Base-by-base conservation (phyloP, 352 stramenopile genomes). In the Aphanomyces astaci region DNA sequence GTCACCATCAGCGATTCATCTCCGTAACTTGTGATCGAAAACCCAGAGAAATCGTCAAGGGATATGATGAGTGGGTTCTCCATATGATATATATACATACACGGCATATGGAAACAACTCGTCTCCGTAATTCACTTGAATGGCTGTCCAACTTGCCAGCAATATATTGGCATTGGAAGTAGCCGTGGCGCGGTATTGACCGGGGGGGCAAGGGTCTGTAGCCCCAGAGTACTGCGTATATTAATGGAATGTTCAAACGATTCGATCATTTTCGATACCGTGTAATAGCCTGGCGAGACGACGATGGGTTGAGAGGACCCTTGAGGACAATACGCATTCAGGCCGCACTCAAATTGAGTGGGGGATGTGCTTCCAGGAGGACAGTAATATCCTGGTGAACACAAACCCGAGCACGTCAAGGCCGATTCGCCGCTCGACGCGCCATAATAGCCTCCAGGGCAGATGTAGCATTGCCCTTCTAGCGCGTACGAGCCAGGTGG, bases 371-470 rank as follows among this genome's bases (percentile, higher is more conserved):
- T 91, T 3, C 77, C 77, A 4, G 70, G 43, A 13, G 81, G 80
- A 33, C 83, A 91, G 68, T 78, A 95, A 70, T 86, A 95, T 4
- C 89, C 89, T 5, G 71, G 19, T 17, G 72, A 45, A 71, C 89
- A 96, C 2, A 32, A 32, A 0, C 84, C 89, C 0, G 77, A 76
- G 56, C 89, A 96, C 0, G 64, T 65, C 1, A 79, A 59, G 52
- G 78, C 64, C 7, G 67, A 76, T 66, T 90, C 73, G 15, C 78
- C 80, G 9, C 70, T 33, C 9, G 63, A 40, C 0, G 60, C 73
- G 7, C 89, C 86, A 59, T 78, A 95, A 5, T 64, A 76, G 1
- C 87, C 86, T 1, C 76, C 72, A 2, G 88, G 87, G 63, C 89
- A 97, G 0, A 71, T 67, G 52, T 76, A 84, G 27, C 83, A 92